These are phyloP conservation scores for Heliosperma pusillum DNA, from an alignment of 148 eudicot genomes.

Conservation along the genomic window DNA sequence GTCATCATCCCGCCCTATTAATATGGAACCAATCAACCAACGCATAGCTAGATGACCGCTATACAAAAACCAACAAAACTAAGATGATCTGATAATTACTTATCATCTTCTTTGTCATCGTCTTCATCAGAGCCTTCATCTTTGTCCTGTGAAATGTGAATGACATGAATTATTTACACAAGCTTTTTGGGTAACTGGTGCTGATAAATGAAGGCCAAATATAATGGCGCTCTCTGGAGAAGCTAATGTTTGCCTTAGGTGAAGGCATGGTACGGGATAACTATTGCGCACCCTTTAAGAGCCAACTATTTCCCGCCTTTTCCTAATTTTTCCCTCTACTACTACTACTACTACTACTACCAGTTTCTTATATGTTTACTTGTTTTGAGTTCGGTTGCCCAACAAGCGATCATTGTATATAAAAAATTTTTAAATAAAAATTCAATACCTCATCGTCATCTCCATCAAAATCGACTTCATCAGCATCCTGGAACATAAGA, in stretches of 20 bases:
- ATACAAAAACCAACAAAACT: neutral
- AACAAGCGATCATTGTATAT: no score
- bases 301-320: no score
- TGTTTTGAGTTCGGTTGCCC: no score
- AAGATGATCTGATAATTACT: constrained; percentile 4
- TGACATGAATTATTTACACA: neutral
- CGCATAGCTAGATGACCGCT: neutral
- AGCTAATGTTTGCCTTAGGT: no score
- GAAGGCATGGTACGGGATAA: no score
- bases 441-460: constrained; percentile 10
- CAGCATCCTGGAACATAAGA: constrained; percentile 50
- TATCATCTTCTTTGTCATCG: neutral
- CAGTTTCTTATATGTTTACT: no score
- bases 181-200: neutral
- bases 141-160: neutral
- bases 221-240: no score
- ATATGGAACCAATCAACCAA: neutral
- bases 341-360: no score
- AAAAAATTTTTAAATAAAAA: no score
- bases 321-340: no score
- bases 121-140: constrained; percentile 13
- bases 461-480: constrained; percentile 10
- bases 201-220: neutral
- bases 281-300: no score
- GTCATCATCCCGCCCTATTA: constrained; percentile 6